A percentile compares a stretch with the other conserved stretches of the same genome.
These are phyloP conservation scores for Yamadazyma kitorensis DNA, from an alignment of 805 yeast species.

Conservation along the genomic window DNA sequence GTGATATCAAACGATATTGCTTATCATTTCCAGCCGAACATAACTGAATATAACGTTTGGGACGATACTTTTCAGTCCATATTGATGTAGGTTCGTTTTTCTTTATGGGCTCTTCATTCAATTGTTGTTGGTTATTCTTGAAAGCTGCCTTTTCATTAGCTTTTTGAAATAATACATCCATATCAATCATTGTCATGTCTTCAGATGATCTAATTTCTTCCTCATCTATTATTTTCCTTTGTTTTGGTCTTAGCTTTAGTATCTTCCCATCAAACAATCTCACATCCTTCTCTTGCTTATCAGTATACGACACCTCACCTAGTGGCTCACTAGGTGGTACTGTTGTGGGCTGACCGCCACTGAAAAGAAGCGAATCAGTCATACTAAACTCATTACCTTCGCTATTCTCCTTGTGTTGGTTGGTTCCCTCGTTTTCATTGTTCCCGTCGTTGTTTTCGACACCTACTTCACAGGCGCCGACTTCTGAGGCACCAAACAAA, in stretches of 20 bases:
- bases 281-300: conserved; percentile 15
- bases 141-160: conserved; percentile 17
- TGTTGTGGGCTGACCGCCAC: too few species aligned
- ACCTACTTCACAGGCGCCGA: too few species aligned
- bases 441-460: too few species aligned
- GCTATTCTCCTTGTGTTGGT: too few species aligned
- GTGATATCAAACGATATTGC: conserved; percentile 35
- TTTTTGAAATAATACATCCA: conserved; percentile 19
- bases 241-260: conserved; percentile 13
- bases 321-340: too few species aligned
- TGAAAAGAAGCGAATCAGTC: too few species aligned
- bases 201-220: conserved; percentile 3
- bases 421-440: too few species aligned
- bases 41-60: conserved; percentile 30
- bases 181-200: conserved; percentile 14
- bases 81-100: conserved; percentile 11
- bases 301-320: conserved; percentile 1
- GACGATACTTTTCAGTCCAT: conserved; percentile 43
- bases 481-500: too few species aligned
- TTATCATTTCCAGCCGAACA: conserved; percentile 46
- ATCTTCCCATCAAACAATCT: conserved; percentile 19
- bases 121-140: conserved; percentile 14
- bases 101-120: conserved; percentile 4
- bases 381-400: too few species aligned
- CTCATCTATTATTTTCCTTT: neutral